Percentiles rank a stretch among this genome's conserved stretches.
Evolutionary conservation across 2,329 filamentous ascomycete species (phyloP).

Genomic region (Ophiocordyceps polyrhachis-furcata): DNA sequence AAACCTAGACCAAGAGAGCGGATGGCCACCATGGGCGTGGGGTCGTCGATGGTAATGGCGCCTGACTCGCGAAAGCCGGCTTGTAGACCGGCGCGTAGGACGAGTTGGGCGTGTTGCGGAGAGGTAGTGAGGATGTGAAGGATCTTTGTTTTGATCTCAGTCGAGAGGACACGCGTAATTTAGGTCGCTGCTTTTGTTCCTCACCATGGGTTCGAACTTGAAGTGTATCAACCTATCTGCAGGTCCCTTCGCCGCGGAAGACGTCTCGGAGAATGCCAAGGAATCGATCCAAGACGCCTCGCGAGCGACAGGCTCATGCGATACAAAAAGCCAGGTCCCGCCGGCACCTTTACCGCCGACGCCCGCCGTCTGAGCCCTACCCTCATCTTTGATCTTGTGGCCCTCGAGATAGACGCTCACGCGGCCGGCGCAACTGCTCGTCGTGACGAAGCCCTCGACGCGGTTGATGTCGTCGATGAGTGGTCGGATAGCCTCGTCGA

Average conservation of each 20-base stretch:
- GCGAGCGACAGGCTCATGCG: slow-evolving; percentile 44
- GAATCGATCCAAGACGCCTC: slow-evolving; percentile 12
- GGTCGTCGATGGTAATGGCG: slow-evolving; percentile 43
- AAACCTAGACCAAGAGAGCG: slow-evolving; percentile 67
- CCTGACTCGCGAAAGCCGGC: slow-evolving; percentile 86
- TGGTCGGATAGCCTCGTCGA: slow-evolving; percentile 61
- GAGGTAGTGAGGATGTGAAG: slow-evolving; percentile 73
- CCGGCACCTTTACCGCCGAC: slow-evolving; percentile 74
- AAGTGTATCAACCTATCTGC: slow-evolving; percentile 49
- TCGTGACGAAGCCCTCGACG: slow-evolving; percentile 63
- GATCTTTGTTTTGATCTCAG: slow-evolving; percentile 37
- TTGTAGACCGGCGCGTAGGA: slow-evolving; percentile 57
- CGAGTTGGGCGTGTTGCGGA: slow-evolving; percentile 50
- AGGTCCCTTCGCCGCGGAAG: slow-evolving; percentile 11
- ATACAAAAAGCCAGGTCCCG: slow-evolving; percentile 73
- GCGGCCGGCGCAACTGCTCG: slow-evolving; percentile 79
- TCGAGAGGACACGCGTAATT: neutral
- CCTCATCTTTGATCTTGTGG: slow-evolving; percentile 20
- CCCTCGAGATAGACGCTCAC: slow-evolving; percentile 82
- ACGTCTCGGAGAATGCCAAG: slow-evolving; percentile 8
- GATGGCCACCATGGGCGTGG: slow-evolving; percentile 61
- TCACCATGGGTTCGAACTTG: slow-evolving; percentile 90
- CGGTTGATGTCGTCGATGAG: slow-evolving; percentile 65
- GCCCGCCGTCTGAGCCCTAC: slow-evolving; percentile 26
- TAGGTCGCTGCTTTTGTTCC: slow-evolving; percentile 10